phyloP scores from a whole-genome alignment of 306 rosid genomes.

The Quercus aquifolioides region DNA sequence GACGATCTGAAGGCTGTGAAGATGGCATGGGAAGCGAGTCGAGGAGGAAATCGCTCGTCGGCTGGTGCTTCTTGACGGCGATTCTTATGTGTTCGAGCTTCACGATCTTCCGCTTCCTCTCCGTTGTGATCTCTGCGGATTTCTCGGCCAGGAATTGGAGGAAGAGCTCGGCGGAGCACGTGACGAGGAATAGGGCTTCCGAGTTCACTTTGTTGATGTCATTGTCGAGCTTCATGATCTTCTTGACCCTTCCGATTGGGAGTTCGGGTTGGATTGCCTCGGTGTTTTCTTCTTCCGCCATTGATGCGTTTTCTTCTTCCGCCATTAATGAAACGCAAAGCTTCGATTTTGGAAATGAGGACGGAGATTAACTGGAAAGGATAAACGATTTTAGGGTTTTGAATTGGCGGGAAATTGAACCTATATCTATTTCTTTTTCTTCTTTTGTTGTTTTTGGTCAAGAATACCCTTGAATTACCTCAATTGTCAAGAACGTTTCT shows the following conservation, averaged over 20 bases:
- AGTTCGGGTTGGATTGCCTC: slow-evolving; percentile 39
- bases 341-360: not conserved
- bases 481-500: not conserved
- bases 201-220: slow-evolving; percentile 66
- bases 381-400: slow-evolving; percentile 17
- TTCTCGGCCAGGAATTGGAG: slow-evolving; percentile 66
- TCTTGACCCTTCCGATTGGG: slow-evolving; percentile 71
- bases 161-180: slow-evolving; percentile 75
- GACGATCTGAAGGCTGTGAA: slow-evolving; percentile 30
- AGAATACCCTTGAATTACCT: not conserved
- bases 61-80: slow-evolving; percentile 73
- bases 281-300: slow-evolving; percentile 43
- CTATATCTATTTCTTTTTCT: too few species aligned
- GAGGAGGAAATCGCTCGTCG: slow-evolving; percentile 76
- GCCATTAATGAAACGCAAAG: slow-evolving; percentile 18
- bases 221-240: slow-evolving; percentile 66
- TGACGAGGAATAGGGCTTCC: slow-evolving; percentile 66
- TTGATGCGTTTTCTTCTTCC: slow-evolving; percentile 35
- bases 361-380: not conserved
- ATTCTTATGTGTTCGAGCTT: slow-evolving; percentile 62
- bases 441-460: not conserved
- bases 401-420: slow-evolving; percentile 42
- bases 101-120: slow-evolving; percentile 81
- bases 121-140: slow-evolving; percentile 52
- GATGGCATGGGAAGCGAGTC: slow-evolving; percentile 61